Conservation (phyloP, 2,329 filamentous ascomycete genomes). For the Diaporthe sp. region DNA sequence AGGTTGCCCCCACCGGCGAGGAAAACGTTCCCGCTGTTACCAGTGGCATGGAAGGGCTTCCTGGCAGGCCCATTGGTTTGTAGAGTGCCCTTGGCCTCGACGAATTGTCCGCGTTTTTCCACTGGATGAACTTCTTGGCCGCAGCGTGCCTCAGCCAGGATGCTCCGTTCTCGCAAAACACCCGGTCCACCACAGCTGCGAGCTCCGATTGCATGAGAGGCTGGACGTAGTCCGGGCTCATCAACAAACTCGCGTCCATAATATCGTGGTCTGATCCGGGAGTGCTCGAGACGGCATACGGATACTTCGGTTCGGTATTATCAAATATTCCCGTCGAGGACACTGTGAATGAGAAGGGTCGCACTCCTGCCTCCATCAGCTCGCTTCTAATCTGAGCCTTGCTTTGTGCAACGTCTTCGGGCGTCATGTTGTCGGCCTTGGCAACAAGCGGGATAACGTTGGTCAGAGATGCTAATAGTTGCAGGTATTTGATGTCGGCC, state of each 20-base stretch:
- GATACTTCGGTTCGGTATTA: slow-evolving; percentile 53
- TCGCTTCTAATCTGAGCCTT: slow-evolving; percentile 72
- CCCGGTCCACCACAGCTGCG: slow-evolving; percentile 72
- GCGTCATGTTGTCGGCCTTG: slow-evolving; percentile 78
- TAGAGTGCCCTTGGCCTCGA: slow-evolving; percentile 53
- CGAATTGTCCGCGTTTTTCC: slow-evolving; percentile 62
- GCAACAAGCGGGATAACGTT: slow-evolving; percentile 89
- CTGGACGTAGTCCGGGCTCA: slow-evolving; percentile 91
- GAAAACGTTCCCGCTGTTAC: slow-evolving; percentile 41
- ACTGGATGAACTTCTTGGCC: slow-evolving; percentile 84
- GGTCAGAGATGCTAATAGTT: slow-evolving; percentile 77
- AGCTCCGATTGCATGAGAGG: slow-evolving; percentile 86
- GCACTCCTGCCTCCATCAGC: slow-evolving; percentile 70
- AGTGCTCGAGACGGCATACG: slow-evolving; percentile 84
- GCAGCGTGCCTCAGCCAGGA: slow-evolving; percentile 86
- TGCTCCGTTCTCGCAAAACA: slow-evolving; percentile 84
- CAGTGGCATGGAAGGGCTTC: slow-evolving; percentile 33
- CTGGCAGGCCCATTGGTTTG: slow-evolving; percentile 48
- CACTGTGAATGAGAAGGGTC: slow-evolving; percentile 76
- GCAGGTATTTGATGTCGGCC: slow-evolving; percentile 79
- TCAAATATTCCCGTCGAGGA: slow-evolving; percentile 44
- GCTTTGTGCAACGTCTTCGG: slow-evolving; percentile 67
- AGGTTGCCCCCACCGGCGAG: slow-evolving; percentile 49
- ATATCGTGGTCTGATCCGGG: slow-evolving; percentile 79
- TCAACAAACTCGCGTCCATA: slow-evolving; percentile 94